phyloP scores from a whole-genome alignment of 208 protist genomes.

The Strigomonas galati region DNA sequence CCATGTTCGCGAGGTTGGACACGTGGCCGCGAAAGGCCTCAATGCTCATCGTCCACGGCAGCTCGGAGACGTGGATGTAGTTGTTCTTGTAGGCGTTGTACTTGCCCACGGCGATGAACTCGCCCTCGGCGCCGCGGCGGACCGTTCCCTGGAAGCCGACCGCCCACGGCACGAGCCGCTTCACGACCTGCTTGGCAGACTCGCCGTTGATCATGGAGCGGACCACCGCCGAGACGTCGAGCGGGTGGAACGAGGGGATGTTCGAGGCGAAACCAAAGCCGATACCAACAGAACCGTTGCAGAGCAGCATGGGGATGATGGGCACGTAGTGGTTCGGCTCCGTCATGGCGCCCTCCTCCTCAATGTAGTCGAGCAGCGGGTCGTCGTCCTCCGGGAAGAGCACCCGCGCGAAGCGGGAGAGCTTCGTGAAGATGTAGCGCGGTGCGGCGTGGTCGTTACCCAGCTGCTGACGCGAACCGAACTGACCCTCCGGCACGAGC shows the following conservation, averaged over 20 bases:
- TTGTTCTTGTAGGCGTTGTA: slow-evolving; percentile 65
- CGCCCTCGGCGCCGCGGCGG: slow-evolving; percentile 50
- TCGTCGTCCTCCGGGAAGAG: slow-evolving; percentile 98
- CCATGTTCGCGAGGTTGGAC: slow-evolving; percentile 55
- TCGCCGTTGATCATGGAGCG: slow-evolving; percentile 85
- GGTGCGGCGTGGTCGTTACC: slow-evolving; percentile 98
- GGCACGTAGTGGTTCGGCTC: slow-evolving; percentile 99
- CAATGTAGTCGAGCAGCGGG: slow-evolving; percentile 94
- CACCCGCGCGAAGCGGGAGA: slow-evolving; percentile 93
- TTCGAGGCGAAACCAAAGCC: slow-evolving; percentile 98
- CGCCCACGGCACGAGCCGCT: slow-evolving; percentile 94
- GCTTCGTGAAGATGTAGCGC: slow-evolving; percentile 95
- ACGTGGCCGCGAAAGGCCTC: slow-evolving; percentile 76
- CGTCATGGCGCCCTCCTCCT: slow-evolving; percentile 97
- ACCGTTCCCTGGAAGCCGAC: slow-evolving; percentile 93
- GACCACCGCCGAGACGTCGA: slow-evolving; percentile 93
- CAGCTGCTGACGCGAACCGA: slow-evolving; percentile 97
- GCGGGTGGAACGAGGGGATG: slow-evolving; percentile 95
- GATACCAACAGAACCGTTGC: slow-evolving; percentile 99
- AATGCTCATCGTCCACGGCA: slow-evolving; percentile 73
- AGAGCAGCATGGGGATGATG: slow-evolving; percentile 98
- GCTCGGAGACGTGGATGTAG: slow-evolving; percentile 72
- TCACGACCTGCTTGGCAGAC: slow-evolving; percentile 61
- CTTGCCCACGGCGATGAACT: slow-evolving; percentile 74
- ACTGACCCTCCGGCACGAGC: slow-evolving; percentile 97